phyloP scores from a whole-genome alignment of 108 stramenopile genomes.

The Conticribra guillardii region DNA sequence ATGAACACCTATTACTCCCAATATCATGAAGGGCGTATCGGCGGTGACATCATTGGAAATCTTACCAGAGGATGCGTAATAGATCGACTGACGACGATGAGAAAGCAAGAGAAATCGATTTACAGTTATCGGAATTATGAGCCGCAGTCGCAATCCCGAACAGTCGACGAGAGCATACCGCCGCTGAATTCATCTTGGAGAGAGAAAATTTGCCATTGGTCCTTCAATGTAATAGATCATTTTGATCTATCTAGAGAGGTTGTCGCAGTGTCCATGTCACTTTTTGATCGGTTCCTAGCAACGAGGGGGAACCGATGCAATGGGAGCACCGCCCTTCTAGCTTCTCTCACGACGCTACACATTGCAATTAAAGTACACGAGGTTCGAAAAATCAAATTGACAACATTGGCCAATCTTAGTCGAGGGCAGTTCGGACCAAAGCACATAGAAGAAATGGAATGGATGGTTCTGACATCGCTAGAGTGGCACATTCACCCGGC shows the following conservation, averaged over 20 bases:
- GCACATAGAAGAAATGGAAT: slow-evolving; percentile 85
- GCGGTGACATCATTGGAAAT: slow-evolving; percentile 49
- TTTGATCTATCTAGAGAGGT: slow-evolving; percentile 80
- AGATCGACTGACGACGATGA: slow-evolving; percentile 37
- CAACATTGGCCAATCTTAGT: slow-evolving; percentile 69
- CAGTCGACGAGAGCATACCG: slow-evolving; percentile 20
- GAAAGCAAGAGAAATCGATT: slow-evolving; percentile 29
- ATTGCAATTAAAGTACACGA: slow-evolving; percentile 81
- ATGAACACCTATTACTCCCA: slow-evolving; percentile 45
- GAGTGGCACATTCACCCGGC: slow-evolving; percentile 80
- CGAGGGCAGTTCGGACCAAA: slow-evolving; percentile 68
- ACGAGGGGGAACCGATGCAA: slow-evolving; percentile 68
- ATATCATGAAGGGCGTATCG: slow-evolving; percentile 51
- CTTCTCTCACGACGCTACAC: slow-evolving; percentile 71
- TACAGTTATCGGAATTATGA: slow-evolving; percentile 37
- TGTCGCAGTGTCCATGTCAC: slow-evolving; percentile 66
- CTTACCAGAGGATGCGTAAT: slow-evolving; percentile 49
- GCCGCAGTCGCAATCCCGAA: background rate
- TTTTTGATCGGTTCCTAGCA: slow-evolving; percentile 82
- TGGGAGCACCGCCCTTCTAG: slow-evolving; percentile 67
- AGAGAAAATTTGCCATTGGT: slow-evolving; percentile 85
- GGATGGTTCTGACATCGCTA: slow-evolving; percentile 53
- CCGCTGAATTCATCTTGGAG: slow-evolving; percentile 60
- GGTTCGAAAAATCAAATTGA: slow-evolving; percentile 66
- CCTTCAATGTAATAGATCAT: slow-evolving; percentile 86